Percentiles rank a stretch among this genome's conserved stretches.
These are phyloP conservation scores for Aspergillus tamarii DNA, from an alignment of 2,329 filamentous ascomycete genomes.

Conservation along the genomic window DNA sequence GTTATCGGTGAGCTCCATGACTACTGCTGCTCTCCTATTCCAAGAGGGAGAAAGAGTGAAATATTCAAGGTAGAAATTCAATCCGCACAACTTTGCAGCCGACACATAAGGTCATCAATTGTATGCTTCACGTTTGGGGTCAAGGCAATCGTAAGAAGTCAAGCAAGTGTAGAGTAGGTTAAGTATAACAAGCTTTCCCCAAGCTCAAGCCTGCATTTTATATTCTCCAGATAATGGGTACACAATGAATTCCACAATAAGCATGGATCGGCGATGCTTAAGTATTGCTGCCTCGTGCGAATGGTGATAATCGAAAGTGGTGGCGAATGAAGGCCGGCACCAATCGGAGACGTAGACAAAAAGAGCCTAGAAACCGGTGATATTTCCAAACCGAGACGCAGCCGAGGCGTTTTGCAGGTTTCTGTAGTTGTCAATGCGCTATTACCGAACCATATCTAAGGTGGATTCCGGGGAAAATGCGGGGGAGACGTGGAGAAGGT, in stretches of 20 bases:
- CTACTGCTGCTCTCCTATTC: slow-evolving; percentile 1
- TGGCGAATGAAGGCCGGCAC: not conserved
- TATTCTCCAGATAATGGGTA: not conserved
- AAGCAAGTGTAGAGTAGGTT: not conserved
- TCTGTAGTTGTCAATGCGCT: not conserved
- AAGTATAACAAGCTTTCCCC: slow-evolving; percentile 6
- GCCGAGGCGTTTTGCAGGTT: slow-evolving; percentile 30
- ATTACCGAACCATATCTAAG: not conserved
- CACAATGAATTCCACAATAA: not conserved
- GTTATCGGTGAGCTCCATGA: slow-evolving; percentile 23
- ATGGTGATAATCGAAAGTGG: slow-evolving; percentile 4
- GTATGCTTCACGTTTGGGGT: not conserved
- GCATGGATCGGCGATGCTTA: slow-evolving; percentile 13
- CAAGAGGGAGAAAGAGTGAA: not conserved
- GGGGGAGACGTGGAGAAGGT: not conserved
- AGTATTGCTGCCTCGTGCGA: not conserved
- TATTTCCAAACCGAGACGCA: slow-evolving; percentile 23
- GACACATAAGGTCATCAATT: not conserved
- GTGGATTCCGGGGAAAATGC: not conserved
- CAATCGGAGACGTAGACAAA: slow-evolving; percentile 14
- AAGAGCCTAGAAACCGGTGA: slow-evolving; percentile 17
- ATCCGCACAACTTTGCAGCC: not conserved
- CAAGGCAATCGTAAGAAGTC: not conserved
- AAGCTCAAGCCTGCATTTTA: slow-evolving; percentile 13
- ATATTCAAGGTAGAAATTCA: not conserved